A percentile compares a stretch with the other conserved stretches of the same genome.
Evolutionary conservation across 129 eudicot species (phyloP).

Genomic region (Silybum marianum): DNA sequence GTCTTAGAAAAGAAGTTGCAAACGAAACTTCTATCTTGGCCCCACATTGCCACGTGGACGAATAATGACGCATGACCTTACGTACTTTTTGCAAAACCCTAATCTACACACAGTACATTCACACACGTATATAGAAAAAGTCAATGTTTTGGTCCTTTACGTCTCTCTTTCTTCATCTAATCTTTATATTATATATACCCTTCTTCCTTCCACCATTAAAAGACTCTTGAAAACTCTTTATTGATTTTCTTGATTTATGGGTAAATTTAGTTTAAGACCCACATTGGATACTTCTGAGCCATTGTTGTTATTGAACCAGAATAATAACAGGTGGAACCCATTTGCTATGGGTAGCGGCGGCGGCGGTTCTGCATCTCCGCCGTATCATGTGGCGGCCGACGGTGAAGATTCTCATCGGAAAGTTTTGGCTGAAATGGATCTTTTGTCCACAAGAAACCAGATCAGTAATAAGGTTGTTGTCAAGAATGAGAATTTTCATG

Average conservation of each 20-base stretch:
- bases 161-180: not conserved
- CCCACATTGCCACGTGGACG: constrained; percentile 39
- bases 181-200: constrained; percentile 36
- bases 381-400: not conserved
- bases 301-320: constrained; percentile 40
- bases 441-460: constrained; percentile 50
- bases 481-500: constrained; percentile 48
- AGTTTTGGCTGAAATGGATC: constrained; percentile 61
- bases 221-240: constrained; percentile 49
- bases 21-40: constrained; percentile 45
- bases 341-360: constrained; percentile 28
- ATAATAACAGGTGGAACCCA: constrained; percentile 42
- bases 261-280: constrained; percentile 39
- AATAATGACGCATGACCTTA: constrained; percentile 68
- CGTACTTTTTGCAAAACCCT: constrained; percentile 43
- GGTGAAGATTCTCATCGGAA: constrained; percentile 21
- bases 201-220: constrained; percentile 36
- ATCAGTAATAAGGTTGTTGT: constrained; percentile 21
- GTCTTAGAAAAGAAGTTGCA: constrained; percentile 41
- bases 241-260: not conserved
- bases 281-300: constrained; percentile 62
- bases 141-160: constrained; percentile 31
- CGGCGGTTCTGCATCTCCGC: constrained; percentile 10
- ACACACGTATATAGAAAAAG: constrained; percentile 21
- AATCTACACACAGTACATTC: constrained; percentile 25